phyloP scores from a whole-genome alignment of 2,329 filamentous ascomycete species.

The Torrubiellomyces zombiae region DNA sequence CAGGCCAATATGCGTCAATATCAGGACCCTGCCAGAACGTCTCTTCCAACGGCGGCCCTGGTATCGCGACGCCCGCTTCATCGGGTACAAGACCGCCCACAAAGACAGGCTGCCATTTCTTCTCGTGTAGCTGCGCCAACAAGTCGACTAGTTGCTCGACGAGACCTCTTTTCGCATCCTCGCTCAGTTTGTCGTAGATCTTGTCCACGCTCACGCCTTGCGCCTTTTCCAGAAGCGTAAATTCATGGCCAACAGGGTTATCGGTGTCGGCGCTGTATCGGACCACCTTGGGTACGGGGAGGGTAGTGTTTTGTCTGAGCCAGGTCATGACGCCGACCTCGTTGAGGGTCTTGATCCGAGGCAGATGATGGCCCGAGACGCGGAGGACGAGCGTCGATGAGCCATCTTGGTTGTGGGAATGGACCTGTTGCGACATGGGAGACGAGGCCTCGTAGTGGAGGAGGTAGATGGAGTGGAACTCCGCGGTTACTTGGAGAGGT shows the following conservation, averaged over 20 bases:
- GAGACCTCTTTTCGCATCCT: slow-evolving; percentile 7
- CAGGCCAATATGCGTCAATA: slow-evolving; percentile 11
- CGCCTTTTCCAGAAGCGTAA: slow-evolving; percentile 13
- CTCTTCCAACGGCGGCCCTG: slow-evolving; percentile 16
- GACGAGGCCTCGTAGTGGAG: slow-evolving; percentile 5
- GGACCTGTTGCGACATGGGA: background rate
- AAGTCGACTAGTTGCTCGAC: slow-evolving; percentile 14
- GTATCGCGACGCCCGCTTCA: slow-evolving; percentile 4
- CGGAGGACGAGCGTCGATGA: slow-evolving; percentile 13
- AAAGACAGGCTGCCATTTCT: slow-evolving; percentile 11
- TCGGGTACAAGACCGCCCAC: slow-evolving; percentile 8
- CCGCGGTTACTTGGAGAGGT: slow-evolving; percentile 7
- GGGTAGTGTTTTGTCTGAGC: slow-evolving; percentile 13
- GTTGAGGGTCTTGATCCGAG: slow-evolving; percentile 18
- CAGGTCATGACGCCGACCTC: slow-evolving; percentile 19
- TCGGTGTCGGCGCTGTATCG: slow-evolving; percentile 9
- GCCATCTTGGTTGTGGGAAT: slow-evolving; percentile 1
- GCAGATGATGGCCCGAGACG: slow-evolving; percentile 17
- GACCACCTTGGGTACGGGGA: slow-evolving; percentile 18
- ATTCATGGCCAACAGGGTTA: slow-evolving; percentile 16
- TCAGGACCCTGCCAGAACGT: slow-evolving; percentile 18
- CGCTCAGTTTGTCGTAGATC: slow-evolving; percentile 11
- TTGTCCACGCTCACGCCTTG: slow-evolving; percentile 12
- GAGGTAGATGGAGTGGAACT: slow-evolving; percentile 13
- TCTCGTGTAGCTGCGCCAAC: slow-evolving; percentile 13